Base-by-base conservation (phyloP, 441 rosid species). In the Adansonia grandidieri region DNA sequence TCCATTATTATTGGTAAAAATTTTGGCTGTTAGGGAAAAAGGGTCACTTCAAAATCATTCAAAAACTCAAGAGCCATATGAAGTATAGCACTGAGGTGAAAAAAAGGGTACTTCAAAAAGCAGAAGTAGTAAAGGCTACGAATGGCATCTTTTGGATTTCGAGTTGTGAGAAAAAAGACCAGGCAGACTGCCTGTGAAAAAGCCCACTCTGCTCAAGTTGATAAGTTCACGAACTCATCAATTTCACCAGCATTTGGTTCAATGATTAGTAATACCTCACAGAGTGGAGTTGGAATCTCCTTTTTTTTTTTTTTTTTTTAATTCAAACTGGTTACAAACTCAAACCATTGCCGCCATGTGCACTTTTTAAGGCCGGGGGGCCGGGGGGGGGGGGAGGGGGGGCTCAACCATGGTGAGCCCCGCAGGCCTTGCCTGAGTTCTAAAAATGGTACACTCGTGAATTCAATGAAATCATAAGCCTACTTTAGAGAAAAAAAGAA, bases 281-380 rank as follows among this genome's bases (percentile, higher is more conserved):
- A 14, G 20, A 32, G 20, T 37, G 47, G 45, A 15, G 3, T 14
- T 63, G 19, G 47, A 63, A 69, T 69, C 44, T 20, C 20, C 11
- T 69, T 69, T 69, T 65, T 0, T 40, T 2, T 58, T 58, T 66
- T 20, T 37, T 37, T 37, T 37, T 37, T 3, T 4, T 5, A 60
- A 60, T 60, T 11, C 42, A 40, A 66, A 37, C 50, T 7, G 51
- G 51, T 14, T 65, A n/a, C 19, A 44, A 67, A 9, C 60, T 48
- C 40, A 69, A 48, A 48, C 13, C 73, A 22, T 70, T 24, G 60
- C 74, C 74, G 44, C 74, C 60, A 54, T 73, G 11, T 37, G 50
- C 14, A 7, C 47, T 28, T 9, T 37, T 37, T 37, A 37, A 37
- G 40, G 40, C 40, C 40, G 40, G 40, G 40, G 17, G 13, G n/a